Evolutionary conservation across 495 filamentous ascomycete genomes (phyloP).

Genomic region (Penicillium cinerascens): DNA sequence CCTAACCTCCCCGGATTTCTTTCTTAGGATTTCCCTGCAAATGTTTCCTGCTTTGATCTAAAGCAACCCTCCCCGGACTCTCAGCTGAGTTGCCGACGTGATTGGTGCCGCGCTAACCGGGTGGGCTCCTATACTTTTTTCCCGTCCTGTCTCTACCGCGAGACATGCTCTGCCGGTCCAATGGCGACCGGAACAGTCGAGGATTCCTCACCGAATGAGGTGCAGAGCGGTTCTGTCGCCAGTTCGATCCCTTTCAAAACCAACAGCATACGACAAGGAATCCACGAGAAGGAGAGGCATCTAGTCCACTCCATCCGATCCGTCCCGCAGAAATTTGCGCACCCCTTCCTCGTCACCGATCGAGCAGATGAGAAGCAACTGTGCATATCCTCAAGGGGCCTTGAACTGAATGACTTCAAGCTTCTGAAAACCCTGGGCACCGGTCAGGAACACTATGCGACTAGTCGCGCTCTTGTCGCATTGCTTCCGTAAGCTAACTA

Average conservation of each 20-base stretch:
- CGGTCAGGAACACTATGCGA: slow-evolving; percentile 45
- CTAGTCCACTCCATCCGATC: slow-evolving; percentile 44
- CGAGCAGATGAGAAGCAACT: slow-evolving; percentile 56
- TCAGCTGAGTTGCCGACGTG: slow-evolving; percentile 17
- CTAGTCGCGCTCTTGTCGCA: background rate
- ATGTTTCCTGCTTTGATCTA: slow-evolving; percentile 19
- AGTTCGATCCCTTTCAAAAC: slow-evolving; percentile 21
- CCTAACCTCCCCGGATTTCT: slow-evolving; percentile 1
- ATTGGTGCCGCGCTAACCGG: slow-evolving; percentile 27
- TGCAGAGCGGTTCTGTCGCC: slow-evolving; percentile 23
- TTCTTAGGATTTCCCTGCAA: slow-evolving; percentile 2
- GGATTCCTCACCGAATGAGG: slow-evolving; percentile 37
- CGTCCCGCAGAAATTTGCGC: slow-evolving; percentile 42
- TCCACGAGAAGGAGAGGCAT: slow-evolving; percentile 50
- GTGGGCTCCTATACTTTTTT: slow-evolving; percentile 21
- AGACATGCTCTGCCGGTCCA: slow-evolving; percentile 38
- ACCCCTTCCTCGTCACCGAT: slow-evolving; percentile 51
- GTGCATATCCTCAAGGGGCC: slow-evolving; percentile 50
- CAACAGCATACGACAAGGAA: slow-evolving; percentile 34
- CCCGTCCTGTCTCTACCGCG: slow-evolving; percentile 9
- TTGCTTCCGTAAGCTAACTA: slow-evolving; percentile 25
- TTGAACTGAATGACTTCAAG: slow-evolving; percentile 71
- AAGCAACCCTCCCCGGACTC: slow-evolving; percentile 3
- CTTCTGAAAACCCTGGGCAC: slow-evolving; percentile 89
- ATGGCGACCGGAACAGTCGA: slow-evolving; percentile 47